A percentile compares a stretch with the other conserved stretches of the same genome.
These are phyloP conservation scores for Epichloe typhina DNA, from an alignment of 2,329 filamentous ascomycete genomes.

Conservation along the genomic window DNA sequence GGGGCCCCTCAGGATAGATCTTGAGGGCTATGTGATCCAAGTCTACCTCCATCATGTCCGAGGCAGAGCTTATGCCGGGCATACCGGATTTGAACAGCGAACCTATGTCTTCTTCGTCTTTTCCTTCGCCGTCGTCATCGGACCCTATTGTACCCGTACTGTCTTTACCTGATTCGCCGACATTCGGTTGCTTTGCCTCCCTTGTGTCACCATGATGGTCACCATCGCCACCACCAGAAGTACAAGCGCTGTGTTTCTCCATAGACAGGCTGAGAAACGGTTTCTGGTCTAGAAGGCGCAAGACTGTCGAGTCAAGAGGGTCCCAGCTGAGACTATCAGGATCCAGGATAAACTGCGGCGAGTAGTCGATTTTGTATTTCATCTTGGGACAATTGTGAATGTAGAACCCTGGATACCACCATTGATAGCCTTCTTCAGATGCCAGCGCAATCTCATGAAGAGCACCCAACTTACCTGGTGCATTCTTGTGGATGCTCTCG, in stretches of 20 bases:
- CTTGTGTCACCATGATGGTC: background rate
- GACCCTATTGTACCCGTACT: background rate
- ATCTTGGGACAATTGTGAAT: slow-evolving; percentile 74
- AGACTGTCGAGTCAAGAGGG: slow-evolving; percentile 36
- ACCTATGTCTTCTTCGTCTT: slow-evolving; percentile 11
- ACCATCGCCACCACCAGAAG: background rate
- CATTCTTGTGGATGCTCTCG: slow-evolving; percentile 54
- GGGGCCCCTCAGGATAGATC: slow-evolving; percentile 23
- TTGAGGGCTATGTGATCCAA: slow-evolving; percentile 46
- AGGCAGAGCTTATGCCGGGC: slow-evolving; percentile 49
- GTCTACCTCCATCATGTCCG: slow-evolving; percentile 39
- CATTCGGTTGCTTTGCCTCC: background rate
- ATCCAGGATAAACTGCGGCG: slow-evolving; percentile 61
- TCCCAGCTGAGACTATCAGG: slow-evolving; percentile 53
- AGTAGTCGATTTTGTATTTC: slow-evolving; percentile 72
- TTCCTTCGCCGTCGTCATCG: slow-evolving; percentile 7
- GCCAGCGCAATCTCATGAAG: slow-evolving; percentile 61
- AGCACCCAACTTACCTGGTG: slow-evolving; percentile 64
- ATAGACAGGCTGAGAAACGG: slow-evolving; percentile 40
- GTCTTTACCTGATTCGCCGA: slow-evolving; percentile 2
- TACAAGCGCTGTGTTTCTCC: slow-evolving; percentile 14
- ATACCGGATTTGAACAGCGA: slow-evolving; percentile 48
- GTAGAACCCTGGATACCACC: slow-evolving; percentile 73
- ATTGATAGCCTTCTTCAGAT: slow-evolving; percentile 53
- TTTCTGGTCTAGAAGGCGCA: slow-evolving; percentile 37